These are phyloP conservation scores for Amaranthus palmeri DNA, from an alignment of 148 eudicot species.

Conservation along the genomic window DNA sequence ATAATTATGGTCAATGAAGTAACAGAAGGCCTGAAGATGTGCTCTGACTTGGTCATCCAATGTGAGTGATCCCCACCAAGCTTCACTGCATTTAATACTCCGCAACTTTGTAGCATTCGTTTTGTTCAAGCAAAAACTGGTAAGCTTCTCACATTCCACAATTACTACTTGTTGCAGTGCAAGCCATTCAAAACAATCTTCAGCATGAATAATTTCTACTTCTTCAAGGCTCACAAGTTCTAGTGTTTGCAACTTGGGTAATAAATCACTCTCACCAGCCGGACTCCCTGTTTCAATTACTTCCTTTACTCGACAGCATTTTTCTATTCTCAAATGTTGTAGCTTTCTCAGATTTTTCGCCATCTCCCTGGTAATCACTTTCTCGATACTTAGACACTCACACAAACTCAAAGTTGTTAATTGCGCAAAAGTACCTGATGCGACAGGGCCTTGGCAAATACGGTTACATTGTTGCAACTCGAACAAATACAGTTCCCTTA, in stretches of 20 bases:
- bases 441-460: conserved; percentile 9
- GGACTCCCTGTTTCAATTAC: conserved; percentile 14
- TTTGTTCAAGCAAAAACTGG: conserved; percentile 7
- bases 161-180: conserved; percentile 11
- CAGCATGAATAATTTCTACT: conserved; percentile 4
- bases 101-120: conserved; percentile 8
- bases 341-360: conserved; percentile 10
- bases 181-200: conserved; percentile 15
- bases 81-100: conserved; percentile 13
- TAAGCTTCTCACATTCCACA: conserved; percentile 12
- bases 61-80: conserved; percentile 18
- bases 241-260: conserved; percentile 12
- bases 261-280: background rate
- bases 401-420: conserved; percentile 16
- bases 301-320: conserved; percentile 15
- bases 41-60: conserved; percentile 12
- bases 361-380: conserved; percentile 13
- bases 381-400: conserved; percentile 13
- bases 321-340: conserved; percentile 21
- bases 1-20: background rate
- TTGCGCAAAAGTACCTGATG: conserved; percentile 12
- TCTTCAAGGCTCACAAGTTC: conserved; percentile 14
- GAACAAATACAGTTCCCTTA: conserved; percentile 15
- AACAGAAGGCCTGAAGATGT: conserved; percentile 16
- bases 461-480: conserved; percentile 3